phyloP scores from a whole-genome alignment of 148 eudicot genomes.

The Arctostaphylos glauca region DNA sequence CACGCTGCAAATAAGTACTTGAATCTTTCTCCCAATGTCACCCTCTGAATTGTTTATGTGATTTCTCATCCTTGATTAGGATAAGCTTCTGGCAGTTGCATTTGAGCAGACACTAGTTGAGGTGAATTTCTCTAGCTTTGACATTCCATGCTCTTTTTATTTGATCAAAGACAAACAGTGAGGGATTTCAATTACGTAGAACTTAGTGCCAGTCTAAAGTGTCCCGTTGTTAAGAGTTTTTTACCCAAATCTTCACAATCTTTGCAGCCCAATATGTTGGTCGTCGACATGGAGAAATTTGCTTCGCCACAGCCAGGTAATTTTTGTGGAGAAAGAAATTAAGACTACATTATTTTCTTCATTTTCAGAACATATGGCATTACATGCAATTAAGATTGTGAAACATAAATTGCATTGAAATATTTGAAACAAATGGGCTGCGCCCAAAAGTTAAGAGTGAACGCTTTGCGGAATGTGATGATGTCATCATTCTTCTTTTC shows the following conservation, averaged over 20 bases:
- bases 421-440: not conserved
- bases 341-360: not conserved
- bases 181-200: not conserved
- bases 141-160: not conserved
- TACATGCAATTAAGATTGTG: not conserved
- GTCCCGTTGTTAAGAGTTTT: not conserved
- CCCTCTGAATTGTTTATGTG: constrained; percentile 6
- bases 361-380: not conserved
- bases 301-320: constrained; percentile 83
- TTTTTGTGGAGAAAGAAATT: not conserved
- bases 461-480: not conserved
- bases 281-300: constrained; percentile 87
- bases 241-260: not conserved
- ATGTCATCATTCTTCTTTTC: not conserved
- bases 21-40: not conserved
- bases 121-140: constrained; percentile 42
- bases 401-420: not conserved
- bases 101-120: constrained; percentile 97
- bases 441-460: not conserved
- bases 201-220: not conserved
- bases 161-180: not conserved
- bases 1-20: not conserved
- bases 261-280: constrained; percentile 97
- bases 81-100: constrained; percentile 76
- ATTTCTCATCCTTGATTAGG: constrained; percentile 37